phyloP scores from a whole-genome alignment of 345 rosid genomes.

The Hibiscus tridactylites region DNA sequence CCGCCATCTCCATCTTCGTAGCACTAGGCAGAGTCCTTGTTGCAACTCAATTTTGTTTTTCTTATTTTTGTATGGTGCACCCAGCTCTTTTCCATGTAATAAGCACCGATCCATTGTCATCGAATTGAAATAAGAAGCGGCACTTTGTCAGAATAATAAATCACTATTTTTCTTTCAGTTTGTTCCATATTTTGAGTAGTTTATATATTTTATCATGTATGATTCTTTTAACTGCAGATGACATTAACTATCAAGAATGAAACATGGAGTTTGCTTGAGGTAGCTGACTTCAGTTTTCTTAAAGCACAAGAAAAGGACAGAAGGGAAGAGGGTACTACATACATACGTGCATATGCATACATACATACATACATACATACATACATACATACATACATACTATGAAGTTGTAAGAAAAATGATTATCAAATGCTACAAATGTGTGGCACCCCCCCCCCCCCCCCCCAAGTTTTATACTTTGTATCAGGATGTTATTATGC shows the following conservation, averaged over 20 bases:
- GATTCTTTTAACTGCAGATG: not conserved
- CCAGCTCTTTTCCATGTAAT: not conserved
- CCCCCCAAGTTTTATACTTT: not conserved
- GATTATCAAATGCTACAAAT: not conserved
- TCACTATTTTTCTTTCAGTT: not conserved
- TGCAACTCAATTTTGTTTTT: not conserved
- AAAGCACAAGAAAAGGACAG: not conserved
- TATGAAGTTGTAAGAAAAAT: not conserved
- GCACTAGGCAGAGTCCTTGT: not conserved
- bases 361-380: not conserved
- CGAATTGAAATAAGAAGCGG: not conserved
- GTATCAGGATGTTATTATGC: not conserved
- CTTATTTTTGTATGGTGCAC: not conserved
- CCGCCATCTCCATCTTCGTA: not conserved
- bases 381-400: not conserved
- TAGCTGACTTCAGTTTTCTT: not conserved
- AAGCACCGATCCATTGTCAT: not conserved
- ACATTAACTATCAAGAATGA: not conserved
- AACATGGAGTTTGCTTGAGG: not conserved
- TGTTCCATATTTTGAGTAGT: not conserved
- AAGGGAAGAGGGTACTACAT: not conserved
- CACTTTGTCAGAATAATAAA: slow-evolving; percentile 1
- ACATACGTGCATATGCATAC: not conserved
- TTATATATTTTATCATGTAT: not conserved
- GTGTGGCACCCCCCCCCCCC: not conserved